Base-by-base conservation (phyloP, 306 rosid genomes). In the Vicia sativa region DNA sequence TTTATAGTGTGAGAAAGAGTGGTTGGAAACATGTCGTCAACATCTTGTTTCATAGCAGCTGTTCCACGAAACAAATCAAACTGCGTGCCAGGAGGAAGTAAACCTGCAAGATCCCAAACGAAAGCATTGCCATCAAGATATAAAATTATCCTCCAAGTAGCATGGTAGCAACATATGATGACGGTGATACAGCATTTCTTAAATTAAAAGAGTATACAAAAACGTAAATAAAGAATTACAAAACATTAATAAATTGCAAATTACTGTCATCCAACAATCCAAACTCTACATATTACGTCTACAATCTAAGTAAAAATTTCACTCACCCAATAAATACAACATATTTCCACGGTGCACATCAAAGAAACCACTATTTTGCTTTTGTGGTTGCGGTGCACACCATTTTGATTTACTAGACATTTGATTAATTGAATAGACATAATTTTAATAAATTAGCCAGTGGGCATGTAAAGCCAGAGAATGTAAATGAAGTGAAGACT, bases 21-120 rank as follows among this genome's bases (percentile, higher is more conserved):
- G 43, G 99, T 86, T 56, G 99, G 99, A 80, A 85, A 95, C 81
- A 82, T 80, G 84, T 95, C 99, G 76, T 95, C 99, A 48, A 90
- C 99, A 69, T 95, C 99, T 76, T 95, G 97, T 81, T 95, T 90
- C 99, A 95, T 95, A 73, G 99, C 99, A 73, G 99, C 91, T 6
- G 99, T 95, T 75, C 99, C 99, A 48, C 97, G 89, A 75, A 95
- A 95, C 77, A 95, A 82, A 86, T 95, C 99, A 80, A 95, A 95
- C 56, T 95, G 99, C 0, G 99, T 90, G 55, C 99, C 99, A 2
- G 95, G 99, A 77, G 99, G 99, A 82, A 95, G 97, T 78, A 95
- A 76, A 65, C 99, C 99, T 92, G 87, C 70, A 75, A 78, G 39
- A 73, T 73, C 70, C 61, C 72, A 73, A 79, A 76, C 66, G 70